Evolutionary conservation across 352 stramenopile species (phyloP).

Genomic region (Nothophytophthora sp.): DNA sequence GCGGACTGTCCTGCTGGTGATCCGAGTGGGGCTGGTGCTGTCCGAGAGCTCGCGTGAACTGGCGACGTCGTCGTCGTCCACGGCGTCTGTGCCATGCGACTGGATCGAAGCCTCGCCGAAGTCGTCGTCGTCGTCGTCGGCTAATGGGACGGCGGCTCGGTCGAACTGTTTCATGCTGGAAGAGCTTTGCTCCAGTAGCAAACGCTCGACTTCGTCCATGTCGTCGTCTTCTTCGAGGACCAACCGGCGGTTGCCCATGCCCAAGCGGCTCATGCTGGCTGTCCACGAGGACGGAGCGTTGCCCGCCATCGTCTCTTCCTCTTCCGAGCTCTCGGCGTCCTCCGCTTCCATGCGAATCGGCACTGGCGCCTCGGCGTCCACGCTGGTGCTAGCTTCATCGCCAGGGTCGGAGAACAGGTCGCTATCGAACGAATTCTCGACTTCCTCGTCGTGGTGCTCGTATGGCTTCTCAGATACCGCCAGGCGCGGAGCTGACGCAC

Average conservation of each 20-base stretch:
- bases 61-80: conserved; percentile 12
- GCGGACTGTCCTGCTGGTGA: not conserved
- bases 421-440: conserved; percentile 6
- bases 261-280: conserved; percentile 11
- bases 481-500: not conserved
- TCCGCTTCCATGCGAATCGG: conserved; percentile 10
- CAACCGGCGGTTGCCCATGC: conserved; percentile 3
- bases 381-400: conserved; percentile 1
- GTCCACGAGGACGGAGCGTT: conserved; percentile 1
- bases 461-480: not conserved
- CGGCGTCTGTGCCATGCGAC: conserved; percentile 8
- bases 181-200: conserved; percentile 21
- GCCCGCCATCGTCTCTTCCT: conserved; percentile 21
- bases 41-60: conserved; percentile 1
- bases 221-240: conserved; percentile 32
- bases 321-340: conserved; percentile 18
- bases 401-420: conserved; percentile 6
- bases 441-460: not conserved
- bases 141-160: not conserved
- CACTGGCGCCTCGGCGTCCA: not conserved
- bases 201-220: conserved; percentile 27
- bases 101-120: conserved; percentile 13
- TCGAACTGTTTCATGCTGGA: conserved; percentile 1
- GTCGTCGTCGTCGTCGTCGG: conserved; percentile 8
- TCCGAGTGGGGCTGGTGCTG: conserved; percentile 1